Percentiles rank a stretch among this genome's conserved stretches.
Evolutionary conservation across 2,329 filamentous ascomycete species (phyloP).

Genomic region (Seiridium cupressi): DNA sequence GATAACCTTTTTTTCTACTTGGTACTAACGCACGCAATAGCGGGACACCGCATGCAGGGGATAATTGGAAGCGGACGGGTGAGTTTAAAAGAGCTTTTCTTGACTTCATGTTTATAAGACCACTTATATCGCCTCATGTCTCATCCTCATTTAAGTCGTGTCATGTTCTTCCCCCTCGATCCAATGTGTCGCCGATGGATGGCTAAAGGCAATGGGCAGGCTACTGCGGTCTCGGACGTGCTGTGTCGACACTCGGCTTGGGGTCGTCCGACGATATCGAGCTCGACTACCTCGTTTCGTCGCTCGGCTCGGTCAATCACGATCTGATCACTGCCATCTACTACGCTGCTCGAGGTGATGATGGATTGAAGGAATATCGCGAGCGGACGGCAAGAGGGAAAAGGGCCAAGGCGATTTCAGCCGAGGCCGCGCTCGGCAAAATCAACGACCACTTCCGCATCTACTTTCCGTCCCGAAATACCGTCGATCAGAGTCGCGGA

Average conservation of each 20-base stretch:
- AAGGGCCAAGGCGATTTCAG: slow-evolving; percentile 24
- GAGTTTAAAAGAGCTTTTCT: slow-evolving; percentile 11
- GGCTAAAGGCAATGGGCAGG: slow-evolving; percentile 43
- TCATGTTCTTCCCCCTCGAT: background rate
- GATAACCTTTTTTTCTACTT: slow-evolving; percentile 8
- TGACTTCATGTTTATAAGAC: slow-evolving; percentile 4
- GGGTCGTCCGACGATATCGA: slow-evolving; percentile 53
- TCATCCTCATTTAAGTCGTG: background rate
- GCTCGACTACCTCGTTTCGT: slow-evolving; percentile 78
- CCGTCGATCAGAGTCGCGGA: slow-evolving; percentile 63
- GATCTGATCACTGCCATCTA: slow-evolving; percentile 61
- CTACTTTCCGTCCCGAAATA: slow-evolving; percentile 77
- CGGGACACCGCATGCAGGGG: slow-evolving; percentile 53
- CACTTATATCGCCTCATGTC: background rate
- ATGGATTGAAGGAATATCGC: slow-evolving; percentile 44
- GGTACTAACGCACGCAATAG: slow-evolving; percentile 33
- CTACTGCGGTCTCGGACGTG: slow-evolving; percentile 69
- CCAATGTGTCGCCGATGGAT: background rate
- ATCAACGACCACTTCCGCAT: slow-evolving; percentile 60
- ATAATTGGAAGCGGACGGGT: slow-evolving; percentile 42
- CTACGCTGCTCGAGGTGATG: slow-evolving; percentile 51
- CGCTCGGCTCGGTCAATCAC: slow-evolving; percentile 72
- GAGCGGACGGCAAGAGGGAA: slow-evolving; percentile 31
- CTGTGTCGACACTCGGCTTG: slow-evolving; percentile 64
- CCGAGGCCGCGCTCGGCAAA: slow-evolving; percentile 16